A percentile compares a stretch with the other conserved stretches of the same genome.
phyloP scores from a whole-genome alignment of 352 stramenopile genomes.

The Phytopythium litorale region DNA sequence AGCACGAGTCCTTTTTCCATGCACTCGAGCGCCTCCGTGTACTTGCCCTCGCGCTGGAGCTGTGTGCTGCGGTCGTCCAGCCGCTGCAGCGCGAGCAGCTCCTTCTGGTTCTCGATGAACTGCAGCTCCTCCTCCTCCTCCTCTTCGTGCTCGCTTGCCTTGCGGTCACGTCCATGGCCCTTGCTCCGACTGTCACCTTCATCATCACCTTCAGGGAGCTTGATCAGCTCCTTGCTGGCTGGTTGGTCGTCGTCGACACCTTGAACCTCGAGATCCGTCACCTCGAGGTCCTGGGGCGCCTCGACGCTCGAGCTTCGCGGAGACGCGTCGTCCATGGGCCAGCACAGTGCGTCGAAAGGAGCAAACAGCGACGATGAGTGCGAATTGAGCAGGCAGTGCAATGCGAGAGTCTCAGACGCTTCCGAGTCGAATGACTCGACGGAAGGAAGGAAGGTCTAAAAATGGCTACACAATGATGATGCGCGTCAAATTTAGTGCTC shows the following conservation, averaged over 20 bases:
- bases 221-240: neutral
- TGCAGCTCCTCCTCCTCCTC: constrained; percentile 32
- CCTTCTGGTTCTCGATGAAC: constrained; percentile 72
- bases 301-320: neutral
- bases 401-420: neutral
- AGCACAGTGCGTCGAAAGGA: neutral
- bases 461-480: neutral
- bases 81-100: constrained; percentile 86
- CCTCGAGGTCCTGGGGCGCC: neutral
- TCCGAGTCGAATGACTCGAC: neutral
- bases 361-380: neutral
- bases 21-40: constrained; percentile 90
- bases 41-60: constrained; percentile 91
- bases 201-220: neutral
- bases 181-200: neutral
- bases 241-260: neutral
- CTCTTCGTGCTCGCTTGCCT: constrained; percentile 10
- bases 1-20: constrained; percentile 93
- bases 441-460: neutral
- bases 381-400: neutral
- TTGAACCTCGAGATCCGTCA: neutral
- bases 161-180: too few relatives aligned
- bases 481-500: too few relatives aligned
- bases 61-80: constrained; percentile 89
- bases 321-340: neutral